Conservation (phyloP, 2,329 filamentous ascomycete species). For the Drechslerella dactyloides region DNA sequence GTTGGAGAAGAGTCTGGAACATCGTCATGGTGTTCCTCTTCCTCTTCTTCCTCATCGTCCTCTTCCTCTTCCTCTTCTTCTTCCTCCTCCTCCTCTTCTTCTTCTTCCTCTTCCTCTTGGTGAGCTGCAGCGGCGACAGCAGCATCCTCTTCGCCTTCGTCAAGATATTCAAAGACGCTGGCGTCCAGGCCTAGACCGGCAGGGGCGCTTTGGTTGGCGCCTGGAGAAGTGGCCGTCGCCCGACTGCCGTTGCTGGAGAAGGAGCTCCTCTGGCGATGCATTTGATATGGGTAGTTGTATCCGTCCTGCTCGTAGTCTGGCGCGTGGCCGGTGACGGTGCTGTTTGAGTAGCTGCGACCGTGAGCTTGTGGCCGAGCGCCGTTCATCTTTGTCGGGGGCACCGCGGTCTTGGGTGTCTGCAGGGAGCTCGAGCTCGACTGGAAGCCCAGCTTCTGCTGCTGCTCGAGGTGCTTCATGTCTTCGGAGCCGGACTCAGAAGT, state of each 20-base stretch:
- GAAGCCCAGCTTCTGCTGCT: conserved; percentile 13
- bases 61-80: conserved; percentile 38
- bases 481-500: conserved; percentile 47
- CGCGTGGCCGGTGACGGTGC: conserved; percentile 31
- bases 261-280: conserved; percentile 43
- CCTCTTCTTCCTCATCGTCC: conserved; percentile 2
- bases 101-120: conserved; percentile 13
- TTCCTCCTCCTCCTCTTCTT: conserved; percentile 19
- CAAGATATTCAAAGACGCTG: conserved; percentile 46
- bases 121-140: conserved; percentile 19
- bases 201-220: conserved; percentile 21
- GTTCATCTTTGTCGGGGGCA: conserved; percentile 30
- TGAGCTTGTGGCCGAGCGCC: conserved; percentile 32
- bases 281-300: conserved; percentile 26
- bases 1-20: conserved; percentile 18
- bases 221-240: conserved; percentile 26
- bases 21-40: conserved; percentile 21
- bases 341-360: conserved; percentile 42
- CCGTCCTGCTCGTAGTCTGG: conserved; percentile 38
- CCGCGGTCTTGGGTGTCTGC: conserved; percentile 15
- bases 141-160: conserved; percentile 40
- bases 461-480: conserved; percentile 33
- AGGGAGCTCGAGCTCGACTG: conserved; percentile 10
- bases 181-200: conserved; percentile 44
- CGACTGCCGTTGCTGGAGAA: conserved; percentile 46